Base-by-base conservation (phyloP, 73 alveolate species). In the Paramecium biaurelia region DNA sequence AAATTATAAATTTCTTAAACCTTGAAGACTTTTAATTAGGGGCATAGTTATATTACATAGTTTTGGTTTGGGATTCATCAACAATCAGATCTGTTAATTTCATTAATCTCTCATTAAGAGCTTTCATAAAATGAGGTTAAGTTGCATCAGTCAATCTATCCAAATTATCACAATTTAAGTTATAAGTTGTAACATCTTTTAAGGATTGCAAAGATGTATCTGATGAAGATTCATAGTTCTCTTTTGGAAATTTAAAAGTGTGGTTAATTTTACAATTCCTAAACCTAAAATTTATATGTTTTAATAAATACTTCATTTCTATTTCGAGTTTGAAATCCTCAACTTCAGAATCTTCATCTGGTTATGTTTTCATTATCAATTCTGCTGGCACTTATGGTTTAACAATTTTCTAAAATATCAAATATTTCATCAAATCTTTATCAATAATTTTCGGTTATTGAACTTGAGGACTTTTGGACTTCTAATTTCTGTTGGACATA, bases 321-420 rank as follows among this genome's bases (percentile, higher is more conserved):
- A 79, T 79, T 24, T 79, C 90, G 2, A 20, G 47, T 45, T 79
- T 79, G 49, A 79, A 79, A 79, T 79, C 90, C 24, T 79, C 90
- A 41, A 79, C 90, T 43, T 79, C 90, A 15, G 90, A 79, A 79
- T 79, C 90, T 47, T 79, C 90, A 79, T 79, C 90, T 43, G 90
- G 90, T 45, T 79, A 34, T 23, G 90, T 79, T 79, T 79, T 79
- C 14, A 72, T 79, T 23, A 79, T 79, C 43, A 79, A 45, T 79
- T 79, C 90, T 20, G 74, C 76, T 10, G 76, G 76, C 43, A 30
- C 76, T 79, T 38, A n/a, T 12, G 90, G 90, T 45, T 79, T 79
- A 15, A 42, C 56, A 20, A 79, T 79, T 42, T 79, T 79, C 45
- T 79, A 34, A 42, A 79, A 42, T 79, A 79, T 79, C 90, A 79